Evolutionary conservation across 371 early-diverging fungal genomes (phyloP).

Genomic region (Mucor irregularis): DNA sequence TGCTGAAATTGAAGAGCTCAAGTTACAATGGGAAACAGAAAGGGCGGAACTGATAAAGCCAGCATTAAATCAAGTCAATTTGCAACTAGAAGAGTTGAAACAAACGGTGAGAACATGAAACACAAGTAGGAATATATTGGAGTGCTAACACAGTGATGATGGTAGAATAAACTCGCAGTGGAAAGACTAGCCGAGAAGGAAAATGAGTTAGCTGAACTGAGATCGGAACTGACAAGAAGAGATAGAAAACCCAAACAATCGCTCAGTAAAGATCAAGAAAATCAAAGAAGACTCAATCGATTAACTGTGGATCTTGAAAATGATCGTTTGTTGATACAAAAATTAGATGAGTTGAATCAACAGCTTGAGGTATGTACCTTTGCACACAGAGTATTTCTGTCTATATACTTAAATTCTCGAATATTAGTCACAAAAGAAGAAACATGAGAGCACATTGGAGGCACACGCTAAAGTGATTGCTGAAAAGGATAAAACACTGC

Average conservation of each 20-base stretch:
- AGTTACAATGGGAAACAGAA: constrained; percentile 35
- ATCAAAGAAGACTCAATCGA: constrained; percentile 39
- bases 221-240: constrained; percentile 34
- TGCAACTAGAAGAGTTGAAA: constrained; percentile 42
- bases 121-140: not conserved
- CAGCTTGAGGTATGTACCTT: constrained; percentile 45
- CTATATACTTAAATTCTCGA: not conserved
- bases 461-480: constrained; percentile 45
- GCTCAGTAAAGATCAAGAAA: constrained; percentile 22
- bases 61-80: constrained; percentile 36
- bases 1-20: constrained; percentile 31
- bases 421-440: constrained; percentile 45
- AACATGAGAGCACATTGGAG: constrained; percentile 42
- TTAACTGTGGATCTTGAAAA: constrained; percentile 47
- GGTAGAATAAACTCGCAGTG: constrained; percentile 42
- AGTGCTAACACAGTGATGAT: not conserved
- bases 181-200: constrained; percentile 43
- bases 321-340: constrained; percentile 43
- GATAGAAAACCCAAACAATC: constrained; percentile 29
- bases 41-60: constrained; percentile 42
- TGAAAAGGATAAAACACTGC: constrained; percentile 40
- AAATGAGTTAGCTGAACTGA: constrained; percentile 37
- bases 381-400: not conserved
- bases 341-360: constrained; percentile 43
- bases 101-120: constrained; percentile 29